A percentile compares a stretch with the other conserved stretches of the same genome.
These are phyloP conservation scores for Cercospora beticola DNA, from an alignment of 2,329 filamentous ascomycete genomes.

Conservation along the genomic window DNA sequence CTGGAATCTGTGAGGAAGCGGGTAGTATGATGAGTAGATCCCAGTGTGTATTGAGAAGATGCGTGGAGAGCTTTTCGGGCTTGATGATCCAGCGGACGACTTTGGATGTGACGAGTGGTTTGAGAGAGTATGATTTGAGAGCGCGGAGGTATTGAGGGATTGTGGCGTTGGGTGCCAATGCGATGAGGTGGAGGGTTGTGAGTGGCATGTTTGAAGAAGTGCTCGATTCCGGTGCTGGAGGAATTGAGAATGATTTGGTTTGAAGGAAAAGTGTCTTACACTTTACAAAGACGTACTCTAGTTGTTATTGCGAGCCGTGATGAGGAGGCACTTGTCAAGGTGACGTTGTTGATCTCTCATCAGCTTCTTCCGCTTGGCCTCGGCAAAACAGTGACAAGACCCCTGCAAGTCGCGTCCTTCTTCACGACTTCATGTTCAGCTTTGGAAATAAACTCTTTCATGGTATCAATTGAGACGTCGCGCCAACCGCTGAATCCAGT, in stretches of 20 bases:
- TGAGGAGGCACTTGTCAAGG: not conserved
- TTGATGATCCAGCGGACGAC: slow-evolving; percentile 53
- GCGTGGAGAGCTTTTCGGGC: slow-evolving; percentile 44
- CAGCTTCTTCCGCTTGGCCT: not conserved
- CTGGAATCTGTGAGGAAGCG: slow-evolving; percentile 29
- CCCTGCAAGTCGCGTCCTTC: not conserved
- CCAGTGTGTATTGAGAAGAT: slow-evolving; percentile 48
- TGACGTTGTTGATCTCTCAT: not conserved
- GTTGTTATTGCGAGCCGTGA: not conserved
- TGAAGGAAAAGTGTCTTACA: too few species aligned
- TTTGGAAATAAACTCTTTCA: not conserved
- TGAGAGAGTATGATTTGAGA: slow-evolving; percentile 37
- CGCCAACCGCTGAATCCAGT: not conserved
- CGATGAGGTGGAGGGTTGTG: slow-evolving; percentile 50
- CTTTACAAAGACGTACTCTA: too few species aligned
- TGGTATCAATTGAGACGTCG: not conserved
- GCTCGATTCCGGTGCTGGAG: not conserved
- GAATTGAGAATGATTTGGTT: too few species aligned
- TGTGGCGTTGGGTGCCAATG: slow-evolving; percentile 39
- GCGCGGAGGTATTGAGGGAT: slow-evolving; percentile 44
- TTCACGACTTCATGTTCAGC: not conserved
- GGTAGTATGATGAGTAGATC: slow-evolving; percentile 51
- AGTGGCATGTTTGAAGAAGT: slow-evolving; percentile 45
- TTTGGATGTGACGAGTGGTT: slow-evolving; percentile 46
- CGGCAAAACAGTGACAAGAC: not conserved